phyloP scores from a whole-genome alignment of 257 asterid genomes.

The Jasminum sambac region DNA sequence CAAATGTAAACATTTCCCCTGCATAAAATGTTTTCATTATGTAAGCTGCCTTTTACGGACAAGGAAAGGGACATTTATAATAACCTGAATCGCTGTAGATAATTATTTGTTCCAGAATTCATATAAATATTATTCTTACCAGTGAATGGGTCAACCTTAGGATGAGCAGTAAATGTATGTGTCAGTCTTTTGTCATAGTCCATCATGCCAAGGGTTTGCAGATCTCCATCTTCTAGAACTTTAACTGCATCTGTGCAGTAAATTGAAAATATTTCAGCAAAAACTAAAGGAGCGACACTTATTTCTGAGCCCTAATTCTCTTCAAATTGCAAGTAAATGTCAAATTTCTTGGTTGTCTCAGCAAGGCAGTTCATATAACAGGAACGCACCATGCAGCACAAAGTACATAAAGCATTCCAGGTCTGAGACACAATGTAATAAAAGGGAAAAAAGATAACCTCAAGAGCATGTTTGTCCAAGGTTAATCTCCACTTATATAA shows the following conservation, averaged over 20 bases:
- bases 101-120: constrained; percentile 3
- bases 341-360: background rate
- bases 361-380: background rate
- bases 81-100: background rate
- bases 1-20: constrained; percentile 98
- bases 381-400: background rate
- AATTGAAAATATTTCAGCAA: constrained; percentile 9
- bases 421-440: constrained; percentile 2
- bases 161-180: constrained; percentile 96
- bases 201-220: constrained; percentile 88
- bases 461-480: background rate
- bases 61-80: background rate
- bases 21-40: constrained; percentile 35
- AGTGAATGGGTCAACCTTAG: constrained; percentile 89
- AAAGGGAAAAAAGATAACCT: background rate
- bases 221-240: constrained; percentile 96
- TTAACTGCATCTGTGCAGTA: constrained; percentile 63
- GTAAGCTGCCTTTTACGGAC: background rate
- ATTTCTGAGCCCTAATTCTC: background rate
- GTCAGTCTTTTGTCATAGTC: constrained; percentile 87
- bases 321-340: constrained; percentile 14
- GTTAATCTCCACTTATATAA: background rate
- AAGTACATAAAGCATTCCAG: background rate
- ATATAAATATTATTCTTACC: constrained; percentile 47
- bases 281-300: background rate